Percentiles rank a stretch among this genome's conserved stretches.
phyloP scores from a whole-genome alignment of 306 rosid species.

The Begonia masoniana region DNA sequence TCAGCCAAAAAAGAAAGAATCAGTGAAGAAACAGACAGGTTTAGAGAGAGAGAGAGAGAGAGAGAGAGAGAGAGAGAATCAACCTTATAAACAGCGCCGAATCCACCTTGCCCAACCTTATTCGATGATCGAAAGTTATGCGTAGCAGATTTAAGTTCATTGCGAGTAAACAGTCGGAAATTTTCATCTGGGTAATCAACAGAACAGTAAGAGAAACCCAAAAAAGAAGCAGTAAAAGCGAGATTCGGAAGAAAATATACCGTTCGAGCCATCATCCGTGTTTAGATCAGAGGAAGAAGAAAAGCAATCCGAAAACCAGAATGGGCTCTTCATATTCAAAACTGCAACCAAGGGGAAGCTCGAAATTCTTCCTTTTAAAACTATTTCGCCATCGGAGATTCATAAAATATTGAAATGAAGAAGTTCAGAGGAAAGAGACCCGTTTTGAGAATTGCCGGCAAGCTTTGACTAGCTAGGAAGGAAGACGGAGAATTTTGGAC shows the following conservation, averaged over 20 bases:
- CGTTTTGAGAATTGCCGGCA: neutral
- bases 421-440: neutral
- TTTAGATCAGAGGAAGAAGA: neutral
- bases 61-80: neutral
- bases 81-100: slow-evolving; percentile 78
- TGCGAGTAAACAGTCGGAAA: slow-evolving; percentile 45
- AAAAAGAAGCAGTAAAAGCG: neutral
- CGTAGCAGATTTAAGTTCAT: slow-evolving; percentile 64
- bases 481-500: neutral
- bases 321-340: neutral
- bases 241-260: neutral
- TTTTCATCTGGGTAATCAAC: slow-evolving; percentile 14
- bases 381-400: neutral
- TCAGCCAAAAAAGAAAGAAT: slow-evolving; percentile 1
- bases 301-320: neutral
- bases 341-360: neutral
- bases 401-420: neutral
- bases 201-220: neutral
- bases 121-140: slow-evolving; percentile 28
- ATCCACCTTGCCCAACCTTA: slow-evolving; percentile 82
- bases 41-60: no score
- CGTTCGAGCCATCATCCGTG: neutral
- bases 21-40: neutral
- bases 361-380: neutral
- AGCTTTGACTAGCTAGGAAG: neutral